These are phyloP conservation scores for Niebla homalea DNA, from an alignment of 495 filamentous ascomycete species.

Conservation along the genomic window DNA sequence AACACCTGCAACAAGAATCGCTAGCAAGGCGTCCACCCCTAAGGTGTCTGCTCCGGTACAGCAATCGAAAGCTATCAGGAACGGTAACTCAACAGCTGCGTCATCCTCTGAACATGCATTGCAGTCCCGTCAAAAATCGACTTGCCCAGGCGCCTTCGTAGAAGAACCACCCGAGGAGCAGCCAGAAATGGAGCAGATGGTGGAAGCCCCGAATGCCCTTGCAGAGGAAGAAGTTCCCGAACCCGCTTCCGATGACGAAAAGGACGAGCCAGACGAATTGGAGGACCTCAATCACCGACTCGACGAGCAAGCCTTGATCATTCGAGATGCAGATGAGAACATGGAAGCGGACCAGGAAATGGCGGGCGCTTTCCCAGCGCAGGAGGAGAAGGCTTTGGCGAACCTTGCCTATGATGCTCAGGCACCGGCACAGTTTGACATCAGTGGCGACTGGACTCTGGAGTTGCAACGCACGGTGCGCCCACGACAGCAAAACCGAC, in stretches of 20 bases:
- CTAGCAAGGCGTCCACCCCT: slow-evolving; percentile 13
- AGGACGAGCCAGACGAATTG: slow-evolving; percentile 46
- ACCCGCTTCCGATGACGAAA: slow-evolving; percentile 56
- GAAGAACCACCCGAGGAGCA: slow-evolving; percentile 41
- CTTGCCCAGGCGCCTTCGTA: slow-evolving; percentile 69
- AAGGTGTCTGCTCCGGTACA: slow-evolving; percentile 21
- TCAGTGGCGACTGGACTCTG: slow-evolving; percentile 68
- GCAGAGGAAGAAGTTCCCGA: slow-evolving; percentile 79
- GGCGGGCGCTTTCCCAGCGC: slow-evolving; percentile 57
- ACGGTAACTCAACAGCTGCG: slow-evolving; percentile 32
- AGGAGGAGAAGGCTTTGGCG: slow-evolving; percentile 46
- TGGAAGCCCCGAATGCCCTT: slow-evolving; percentile 48
- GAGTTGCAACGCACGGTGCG: slow-evolving; percentile 86
- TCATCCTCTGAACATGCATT: slow-evolving; percentile 63
- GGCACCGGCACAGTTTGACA: slow-evolving; percentile 42
- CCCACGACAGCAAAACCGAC: slow-evolving; percentile 74
- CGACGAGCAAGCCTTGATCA: slow-evolving; percentile 49
- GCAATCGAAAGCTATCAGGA: slow-evolving; percentile 19
- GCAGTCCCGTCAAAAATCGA: slow-evolving; percentile 60
- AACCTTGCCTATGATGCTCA: slow-evolving; percentile 40
- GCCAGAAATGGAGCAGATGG: slow-evolving; percentile 30
- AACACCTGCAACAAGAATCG: slow-evolving; percentile 36
- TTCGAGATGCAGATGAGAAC: slow-evolving; percentile 56
- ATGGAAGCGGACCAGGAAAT: slow-evolving; percentile 67
- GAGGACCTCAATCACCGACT: slow-evolving; percentile 46